Base-by-base conservation (phyloP, 805 yeast species). In the Candida schatavii region DNA sequence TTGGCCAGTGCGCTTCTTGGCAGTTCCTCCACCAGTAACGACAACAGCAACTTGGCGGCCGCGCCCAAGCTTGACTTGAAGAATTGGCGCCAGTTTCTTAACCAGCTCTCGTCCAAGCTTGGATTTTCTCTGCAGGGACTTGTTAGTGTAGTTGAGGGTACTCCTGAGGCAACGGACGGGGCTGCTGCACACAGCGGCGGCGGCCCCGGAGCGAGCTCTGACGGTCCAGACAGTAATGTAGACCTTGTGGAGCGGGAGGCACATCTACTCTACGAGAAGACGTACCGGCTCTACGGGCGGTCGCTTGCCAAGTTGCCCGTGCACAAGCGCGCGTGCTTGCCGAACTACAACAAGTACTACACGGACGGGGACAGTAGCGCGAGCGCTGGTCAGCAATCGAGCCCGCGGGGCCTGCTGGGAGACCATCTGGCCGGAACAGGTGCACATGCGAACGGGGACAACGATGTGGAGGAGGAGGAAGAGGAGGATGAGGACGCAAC, bases 281-380 rank as follows among this genome's bases (percentile, higher is more conserved):
- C 70, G 10, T 70, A 68, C 47, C 54, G 59, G 35, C 51, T 70
- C 5, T 69, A 65, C 48, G 75, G 75, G 0, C 54, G 57, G 37
- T 57, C 66, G 0, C 51, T 70, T 31, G 57, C 67, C 2, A 61
- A 59, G 37, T 53, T 70, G 28, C 74, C 74, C 0, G 46, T 42
- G 3, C 53, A 57, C 35, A 70, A 70, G 44, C 45, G 68, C 28
- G 74, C 68, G 0, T 69, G 74, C 42, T 53, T 70, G 37, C 72
- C 72, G 5, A 64, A 57, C 44, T 65, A 61, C 44, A 59, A 61
- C 44, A 62, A 57, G 37, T 55, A 44, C 33, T 68, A 61, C 43
- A 57, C 55, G 5, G 28, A 27, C 1, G 11, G 5, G 11, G 15
- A 35, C 2, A 39, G 25, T 18, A 35, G 37, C 13, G 11, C 11